phyloP scores from a whole-genome alignment of 345 rosid genomes.

The Gynandropsis gynandra region DNA sequence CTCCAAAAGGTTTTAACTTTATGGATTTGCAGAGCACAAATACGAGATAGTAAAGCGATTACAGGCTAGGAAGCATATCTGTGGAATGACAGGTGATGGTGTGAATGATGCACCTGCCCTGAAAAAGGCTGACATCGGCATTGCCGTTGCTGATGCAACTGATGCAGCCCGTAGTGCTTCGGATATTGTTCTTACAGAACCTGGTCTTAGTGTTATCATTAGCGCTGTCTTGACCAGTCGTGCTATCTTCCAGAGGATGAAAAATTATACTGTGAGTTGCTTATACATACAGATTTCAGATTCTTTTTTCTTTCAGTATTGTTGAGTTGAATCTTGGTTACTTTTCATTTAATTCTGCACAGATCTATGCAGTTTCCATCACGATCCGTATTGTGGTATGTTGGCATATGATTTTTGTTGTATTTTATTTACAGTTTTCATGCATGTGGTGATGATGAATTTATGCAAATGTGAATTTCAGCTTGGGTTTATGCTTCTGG shows the following conservation, averaged over 20 bases:
- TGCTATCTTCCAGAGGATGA: conserved; percentile 83
- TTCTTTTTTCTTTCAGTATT: no score
- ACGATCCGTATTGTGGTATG: conserved; percentile 4
- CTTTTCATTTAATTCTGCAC: background rate
- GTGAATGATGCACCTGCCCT: conserved; percentile 91
- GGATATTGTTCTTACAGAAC: conserved; percentile 79
- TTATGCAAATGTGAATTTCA: conserved; percentile 19
- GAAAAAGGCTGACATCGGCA: conserved; percentile 85
- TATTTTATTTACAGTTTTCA: no score
- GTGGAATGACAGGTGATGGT: conserved; percentile 94
- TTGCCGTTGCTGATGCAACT: conserved; percentile 90
- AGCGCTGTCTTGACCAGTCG: conserved; percentile 86
- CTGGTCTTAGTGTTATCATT: conserved; percentile 84
- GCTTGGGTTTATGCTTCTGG: conserved; percentile 98
- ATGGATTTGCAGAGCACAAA: conserved; percentile 52
- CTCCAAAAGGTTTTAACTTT: no score
- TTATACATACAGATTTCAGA: no score
- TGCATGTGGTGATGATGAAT: no score
- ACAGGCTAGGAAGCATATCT: conserved; percentile 80
- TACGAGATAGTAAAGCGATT: conserved; percentile 77
- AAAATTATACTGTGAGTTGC: conserved; percentile 59
- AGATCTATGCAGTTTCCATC: conserved; percentile 1
- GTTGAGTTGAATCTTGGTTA: no score
- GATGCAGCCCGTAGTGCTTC: conserved; percentile 91
- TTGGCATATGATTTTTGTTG: background rate